A percentile compares a stretch with the other conserved stretches of the same genome.
phyloP scores from a whole-genome alignment of 2,329 filamentous ascomycete genomes.

The Xylaria polymorpha region DNA sequence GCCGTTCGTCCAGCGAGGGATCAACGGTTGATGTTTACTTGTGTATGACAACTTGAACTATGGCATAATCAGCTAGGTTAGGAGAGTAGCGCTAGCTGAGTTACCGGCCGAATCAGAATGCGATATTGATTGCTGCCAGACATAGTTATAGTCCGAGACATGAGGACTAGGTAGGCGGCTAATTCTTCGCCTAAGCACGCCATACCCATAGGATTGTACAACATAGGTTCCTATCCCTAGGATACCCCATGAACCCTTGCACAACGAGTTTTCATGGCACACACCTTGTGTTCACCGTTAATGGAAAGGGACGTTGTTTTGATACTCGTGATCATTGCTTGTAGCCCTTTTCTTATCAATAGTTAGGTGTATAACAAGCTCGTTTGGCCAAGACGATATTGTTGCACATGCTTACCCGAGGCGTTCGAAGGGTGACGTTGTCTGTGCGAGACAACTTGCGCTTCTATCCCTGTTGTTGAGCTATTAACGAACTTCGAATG shows the following conservation, averaged over 20 bases:
- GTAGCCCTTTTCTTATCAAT: background rate
- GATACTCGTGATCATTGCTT: background rate
- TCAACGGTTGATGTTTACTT: background rate
- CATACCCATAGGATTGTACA: background rate
- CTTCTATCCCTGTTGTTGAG: background rate
- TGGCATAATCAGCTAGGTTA: background rate
- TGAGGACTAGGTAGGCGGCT: background rate
- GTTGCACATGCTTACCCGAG: conserved; percentile 3
- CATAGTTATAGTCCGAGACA: background rate
- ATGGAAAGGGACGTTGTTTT: background rate
- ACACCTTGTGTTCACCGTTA: background rate
- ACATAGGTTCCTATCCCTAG: background rate
- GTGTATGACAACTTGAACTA: background rate
- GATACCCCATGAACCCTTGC: background rate
- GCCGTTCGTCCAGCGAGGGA: background rate
- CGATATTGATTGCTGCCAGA: too few relatives aligned
- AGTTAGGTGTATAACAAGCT: background rate
- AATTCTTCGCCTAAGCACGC: background rate
- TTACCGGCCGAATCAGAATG: background rate
- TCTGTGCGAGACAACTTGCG: background rate
- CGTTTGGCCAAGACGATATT: background rate
- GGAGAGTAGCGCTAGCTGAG: background rate
- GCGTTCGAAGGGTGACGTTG: background rate
- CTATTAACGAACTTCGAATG: background rate
- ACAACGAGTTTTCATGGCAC: background rate